Base-by-base conservation (phyloP, 352 stramenopile genomes). In the Globisporangium alternatum region DNA sequence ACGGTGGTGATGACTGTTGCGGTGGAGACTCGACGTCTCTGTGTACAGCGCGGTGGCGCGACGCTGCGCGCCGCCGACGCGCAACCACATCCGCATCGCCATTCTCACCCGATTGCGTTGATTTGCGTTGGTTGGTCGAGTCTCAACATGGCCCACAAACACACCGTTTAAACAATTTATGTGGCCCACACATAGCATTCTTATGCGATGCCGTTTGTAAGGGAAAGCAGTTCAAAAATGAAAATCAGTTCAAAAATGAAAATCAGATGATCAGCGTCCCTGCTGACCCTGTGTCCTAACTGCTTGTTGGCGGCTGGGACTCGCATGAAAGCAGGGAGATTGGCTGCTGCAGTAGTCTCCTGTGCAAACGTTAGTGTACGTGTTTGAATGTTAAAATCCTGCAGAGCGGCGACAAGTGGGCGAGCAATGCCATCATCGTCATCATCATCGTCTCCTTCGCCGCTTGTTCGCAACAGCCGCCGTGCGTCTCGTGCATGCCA, bases 81-180 rank as follows among this genome's bases (percentile, higher is more conserved):
- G 37, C 55, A 15, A 51, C 55, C 55, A 60, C 55, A 60, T 37
- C 10, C 55, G 37, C 55, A 60, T 60, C 55, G 55, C 54, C 54
- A 60, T 60, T 10, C 25, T 28, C 25, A 28, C 25, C 25, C 25
- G 25, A 10, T n/a, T 33, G 53, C 8, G 3, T 13, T 13, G 37
- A 43, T 43, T 43, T 17, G 37, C 8, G 37, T 43, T 43, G 37
- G 37, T 43, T 43, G 37, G 37, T 43, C 9, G 37, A 17, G 2
- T 39, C 33, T 39, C 33, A 39, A 1, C 9, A 7, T 10, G 9
- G 33, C 6, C 9, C 33, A 39, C 33, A 7, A 7, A 39, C 6
- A 39, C 33, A 39, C 37, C 37, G 37, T 43, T 43, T 43, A 43
- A 43, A 12, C 4, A 39, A 12, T 43, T 17, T 17, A 15, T 3